These are phyloP conservation scores for Syzygium oleosum DNA, from an alignment of 345 rosid species.

Conservation along the genomic window DNA sequence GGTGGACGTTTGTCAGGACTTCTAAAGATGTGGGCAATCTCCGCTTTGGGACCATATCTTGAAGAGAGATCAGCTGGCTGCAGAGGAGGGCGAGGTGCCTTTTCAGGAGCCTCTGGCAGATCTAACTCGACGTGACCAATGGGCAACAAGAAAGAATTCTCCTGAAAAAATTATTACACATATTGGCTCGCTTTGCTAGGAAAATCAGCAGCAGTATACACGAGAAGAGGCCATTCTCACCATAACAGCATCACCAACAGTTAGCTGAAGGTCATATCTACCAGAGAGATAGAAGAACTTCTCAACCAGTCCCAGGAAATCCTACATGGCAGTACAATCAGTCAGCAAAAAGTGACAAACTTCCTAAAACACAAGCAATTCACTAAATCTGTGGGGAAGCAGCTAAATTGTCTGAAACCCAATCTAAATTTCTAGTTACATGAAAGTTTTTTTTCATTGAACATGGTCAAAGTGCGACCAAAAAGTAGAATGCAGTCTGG, in stretches of 20 bases:
- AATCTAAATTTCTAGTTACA: neutral
- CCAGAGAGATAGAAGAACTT: conserved; percentile 92
- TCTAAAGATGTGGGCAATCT: conserved; percentile 81
- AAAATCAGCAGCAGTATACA: neutral
- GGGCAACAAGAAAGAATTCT: conserved; percentile 64
- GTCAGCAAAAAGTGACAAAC: neutral
- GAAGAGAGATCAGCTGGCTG: conserved; percentile 50
- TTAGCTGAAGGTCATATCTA: conserved; percentile 76
- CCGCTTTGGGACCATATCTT: conserved; percentile 83
- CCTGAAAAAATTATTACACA: conserved; percentile 32
- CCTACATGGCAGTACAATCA: conserved; percentile 32
- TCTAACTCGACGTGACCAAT: conserved; percentile 75
- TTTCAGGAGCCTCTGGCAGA: conserved; percentile 93
- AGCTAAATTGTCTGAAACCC: neutral
- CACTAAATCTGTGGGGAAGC: neutral
- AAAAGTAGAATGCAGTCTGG: neutral
- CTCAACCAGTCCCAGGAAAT: conserved; percentile 91
- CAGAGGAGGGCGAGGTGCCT: conserved; percentile 69
- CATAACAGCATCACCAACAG: conserved; percentile 90
- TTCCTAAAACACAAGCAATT: neutral
- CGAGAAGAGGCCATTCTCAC: conserved; percentile 23
- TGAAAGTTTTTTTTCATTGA: neutral
- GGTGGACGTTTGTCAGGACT: conserved; percentile 88
- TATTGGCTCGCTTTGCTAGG: neutral
- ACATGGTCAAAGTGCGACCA: neutral